Evolutionary conservation across 805 yeast species (phyloP), one percentile per base, ranked within the genome.

Genomic region (Sugiyamaella smithiae): DNA sequence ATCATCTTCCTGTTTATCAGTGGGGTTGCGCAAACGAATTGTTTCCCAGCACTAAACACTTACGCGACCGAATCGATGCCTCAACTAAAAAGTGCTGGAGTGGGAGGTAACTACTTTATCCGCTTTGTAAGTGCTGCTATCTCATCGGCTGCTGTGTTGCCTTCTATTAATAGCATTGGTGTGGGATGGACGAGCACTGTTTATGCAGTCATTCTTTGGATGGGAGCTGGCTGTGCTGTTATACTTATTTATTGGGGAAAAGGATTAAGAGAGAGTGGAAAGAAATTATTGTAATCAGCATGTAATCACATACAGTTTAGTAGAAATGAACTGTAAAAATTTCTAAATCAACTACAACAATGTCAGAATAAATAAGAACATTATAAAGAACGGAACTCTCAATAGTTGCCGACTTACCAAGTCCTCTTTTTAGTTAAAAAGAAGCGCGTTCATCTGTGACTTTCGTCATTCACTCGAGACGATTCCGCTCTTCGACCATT

Each of bases 41-140:
- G 71, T 7, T 80, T 77, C 56, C 81, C 84, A 1, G 70, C 76
- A 14, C 57, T 76, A 33, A 80, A 80, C 55, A 73, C 83, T 2
- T 80, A 80, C 57, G 77, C 82, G 63, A 77, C 78, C 22, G 85
- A 80, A 55, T 72, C 78, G 4, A 68, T 77, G 73, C 82, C 82
- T 1, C 69, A 74, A 26, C 58, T 79, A 38, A 71, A 69, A 28
- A 80, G 82, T 17, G 83, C 75, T 57, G 82, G 80, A 1, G 74
- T 80, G 36, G 81, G 76, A 0, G 72, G 78, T 6, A 78, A 78
- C 54, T 80, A 80, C 50, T 70, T 75, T 43, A 61, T 73, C 1
- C 62, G 85, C 43, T 78, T 72, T 55, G 50, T 76, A 1, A 76
- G 78, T 4, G 78, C 77, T 11, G 80, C 79, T 1, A 61, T 79